These are phyloP conservation scores for Scheffersomyces stipitis DNA, from an alignment of 805 yeast genomes.

Conservation along the genomic window DNA sequence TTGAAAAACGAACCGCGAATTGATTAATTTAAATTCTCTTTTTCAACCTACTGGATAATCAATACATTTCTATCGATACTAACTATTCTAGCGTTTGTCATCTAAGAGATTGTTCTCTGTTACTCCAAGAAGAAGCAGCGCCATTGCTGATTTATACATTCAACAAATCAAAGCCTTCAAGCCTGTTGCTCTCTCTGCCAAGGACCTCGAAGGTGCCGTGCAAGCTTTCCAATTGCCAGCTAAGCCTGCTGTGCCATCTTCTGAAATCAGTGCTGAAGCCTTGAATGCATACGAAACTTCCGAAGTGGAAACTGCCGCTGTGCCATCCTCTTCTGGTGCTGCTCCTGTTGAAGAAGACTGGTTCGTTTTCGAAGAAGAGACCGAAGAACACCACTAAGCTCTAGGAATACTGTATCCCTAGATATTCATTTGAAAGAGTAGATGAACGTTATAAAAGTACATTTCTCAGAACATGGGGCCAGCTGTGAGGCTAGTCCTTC, in stretches of 20 bases:
- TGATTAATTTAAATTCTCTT: no score
- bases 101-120: slow-evolving; percentile 42
- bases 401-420: no score
- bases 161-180: slow-evolving; percentile 86
- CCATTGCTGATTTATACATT: slow-evolving; percentile 81
- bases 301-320: slow-evolving; percentile 65
- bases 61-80: no score
- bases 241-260: slow-evolving; percentile 71
- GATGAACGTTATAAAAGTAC: slow-evolving; percentile 1
- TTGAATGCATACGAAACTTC: slow-evolving; percentile 66
- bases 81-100: slow-evolving; percentile 27
- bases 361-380: slow-evolving; percentile 73
- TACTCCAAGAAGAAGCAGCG: slow-evolving; percentile 50
- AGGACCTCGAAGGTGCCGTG: slow-evolving; percentile 76
- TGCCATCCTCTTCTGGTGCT: slow-evolving; percentile 29
- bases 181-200: slow-evolving; percentile 71
- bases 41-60: no score
- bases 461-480: neutral
- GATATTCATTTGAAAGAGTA: no score
- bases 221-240: slow-evolving; percentile 81
- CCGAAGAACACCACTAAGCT: slow-evolving; percentile 53
- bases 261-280: slow-evolving; percentile 69
- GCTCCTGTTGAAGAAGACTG: slow-evolving; percentile 64
- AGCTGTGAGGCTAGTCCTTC: no score
- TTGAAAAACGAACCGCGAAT: no score